Base-by-base conservation (phyloP, 2,329 filamentous ascomycete species). In the Laburnicola sp. region DNA sequence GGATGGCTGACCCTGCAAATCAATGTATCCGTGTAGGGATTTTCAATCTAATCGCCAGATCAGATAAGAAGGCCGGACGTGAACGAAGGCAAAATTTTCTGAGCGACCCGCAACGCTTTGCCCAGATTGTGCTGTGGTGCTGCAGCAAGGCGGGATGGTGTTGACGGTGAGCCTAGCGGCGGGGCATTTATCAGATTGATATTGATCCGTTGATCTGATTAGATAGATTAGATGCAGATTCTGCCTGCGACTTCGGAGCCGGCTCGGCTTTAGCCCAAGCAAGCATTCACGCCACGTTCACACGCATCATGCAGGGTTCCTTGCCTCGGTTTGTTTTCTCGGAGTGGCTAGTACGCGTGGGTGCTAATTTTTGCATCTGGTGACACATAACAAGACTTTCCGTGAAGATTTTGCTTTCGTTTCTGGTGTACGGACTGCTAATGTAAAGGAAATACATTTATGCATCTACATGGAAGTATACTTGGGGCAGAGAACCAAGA, bases 191-290 rank as follows among this genome's bases (percentile, higher is more conserved):
- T 59, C 58, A 48, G 41, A 57, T 34, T 30, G 4, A 22, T 22
- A 32, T 22, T 25, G 42, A 45, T 28, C 10, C 6, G 10, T 30
- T 30, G 28, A 30, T 56, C 39, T 43, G 40, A 47, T 54, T 62
- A 56, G 67, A 68, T 59, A 61, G 62, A 69, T 67, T 51, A 65
- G 59, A 60, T 64, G 54, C 64, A 61, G 54, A 48, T 53, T 52
- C 51, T 51, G 43, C 51, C 51, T 48, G 53, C 54, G 56, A 51
- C 38, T 54, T 63, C 64, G 64, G 65, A 54, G 48, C 49, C 56
- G 48, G 38, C 53, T 59, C 57, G 60, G 57, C 45, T 53, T 48
- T 50, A 36, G 42, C 45, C 53, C 50, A 39, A 16, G 16, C 16
- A 16, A 16, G 16, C 16, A 16, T 16, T 16, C 16, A 16, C 16